Base-by-base conservation (phyloP, 805 yeast species). In the Schwanniomyces occidentalis region DNA sequence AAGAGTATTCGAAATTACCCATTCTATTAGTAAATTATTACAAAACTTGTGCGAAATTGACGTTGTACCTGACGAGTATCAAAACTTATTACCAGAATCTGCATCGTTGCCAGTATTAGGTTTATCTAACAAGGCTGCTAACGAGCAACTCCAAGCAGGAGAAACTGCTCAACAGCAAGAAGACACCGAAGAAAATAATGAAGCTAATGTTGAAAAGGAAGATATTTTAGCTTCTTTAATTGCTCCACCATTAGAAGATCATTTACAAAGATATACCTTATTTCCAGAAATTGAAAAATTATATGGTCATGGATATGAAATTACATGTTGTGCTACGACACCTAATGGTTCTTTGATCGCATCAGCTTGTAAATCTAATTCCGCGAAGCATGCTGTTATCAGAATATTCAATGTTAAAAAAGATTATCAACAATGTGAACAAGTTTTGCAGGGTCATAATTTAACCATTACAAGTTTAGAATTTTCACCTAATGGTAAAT, bases 261-360 rank as follows among this genome's bases (percentile, higher is more conserved):
- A 86, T 41, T 66, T 93, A 17, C 98, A 93, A 56, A 74, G 98
- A 51, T 87, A 82, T 53, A 86, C 98, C 0, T 66, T 93, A 34
- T 93, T 95, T 83, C 99, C 99, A 0, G 99, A 93, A 54, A 66
- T 83, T 37, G 99, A 93, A 51, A 93, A 93, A 56, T 61, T 93
- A 27, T 93, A 93, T 52, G 99, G 99, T 0, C 99, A 93, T 58
- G 99, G 99, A 6, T 95, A 88, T 60, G 99, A 95, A 56, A 79
- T 90, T 24, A 78, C 88, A 0, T 75, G 91, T 28, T 72, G 89
- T 24, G 95, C 85, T 34, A 74, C 80, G 1, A 77, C 88, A 6
- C 78, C 82, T 4, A 80, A 75, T 48, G 74, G 78, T 9, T 55
- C 63, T 23, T 56, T 83, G 16, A 71, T 93, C 27, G 96, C 96